Conservation (phyloP, 768 basidiomycete genomes). For the Amanita subjunquillea region DNA sequence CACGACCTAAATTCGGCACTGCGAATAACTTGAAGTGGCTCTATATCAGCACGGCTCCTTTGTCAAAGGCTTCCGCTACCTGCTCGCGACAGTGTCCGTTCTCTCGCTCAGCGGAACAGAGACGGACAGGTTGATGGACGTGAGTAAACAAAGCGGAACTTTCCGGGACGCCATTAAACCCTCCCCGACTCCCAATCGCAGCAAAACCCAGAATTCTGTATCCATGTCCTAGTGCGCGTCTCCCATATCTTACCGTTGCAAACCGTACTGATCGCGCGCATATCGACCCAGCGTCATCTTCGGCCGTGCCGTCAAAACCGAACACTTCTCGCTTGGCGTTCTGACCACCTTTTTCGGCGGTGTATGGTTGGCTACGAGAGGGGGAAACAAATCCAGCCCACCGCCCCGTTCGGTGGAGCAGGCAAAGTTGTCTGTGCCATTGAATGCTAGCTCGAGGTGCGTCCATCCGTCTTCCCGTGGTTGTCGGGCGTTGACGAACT, state of each 20-base stretch:
- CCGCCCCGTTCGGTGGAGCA: constrained; percentile 36
- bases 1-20: too few relatives aligned
- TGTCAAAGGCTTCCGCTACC: too few relatives aligned
- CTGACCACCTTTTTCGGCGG: constrained; percentile 47
- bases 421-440: constrained; percentile 53
- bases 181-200: too few relatives aligned
- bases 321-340: constrained; percentile 67
- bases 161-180: not conserved
- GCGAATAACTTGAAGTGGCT: too few relatives aligned
- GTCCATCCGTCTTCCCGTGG: constrained; percentile 12
- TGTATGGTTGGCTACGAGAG: constrained; percentile 41
- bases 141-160: not conserved
- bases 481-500: constrained; percentile 6
- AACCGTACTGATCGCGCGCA: not conserved
- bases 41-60: too few relatives aligned
- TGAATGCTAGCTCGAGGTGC: constrained; percentile 61
- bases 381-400: constrained; percentile 36
- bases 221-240: constrained; percentile 6
- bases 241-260: not conserved
- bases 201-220: not conserved
- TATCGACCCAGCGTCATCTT: constrained; percentile 49
- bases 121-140: too few relatives aligned
- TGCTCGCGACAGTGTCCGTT: too few relatives aligned
- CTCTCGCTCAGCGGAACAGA: too few relatives aligned
- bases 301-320: constrained; percentile 73